These are phyloP conservation scores for Colletotrichum sp. DNA, from an alignment of 2,329 filamentous ascomycete genomes.

Conservation along the genomic window DNA sequence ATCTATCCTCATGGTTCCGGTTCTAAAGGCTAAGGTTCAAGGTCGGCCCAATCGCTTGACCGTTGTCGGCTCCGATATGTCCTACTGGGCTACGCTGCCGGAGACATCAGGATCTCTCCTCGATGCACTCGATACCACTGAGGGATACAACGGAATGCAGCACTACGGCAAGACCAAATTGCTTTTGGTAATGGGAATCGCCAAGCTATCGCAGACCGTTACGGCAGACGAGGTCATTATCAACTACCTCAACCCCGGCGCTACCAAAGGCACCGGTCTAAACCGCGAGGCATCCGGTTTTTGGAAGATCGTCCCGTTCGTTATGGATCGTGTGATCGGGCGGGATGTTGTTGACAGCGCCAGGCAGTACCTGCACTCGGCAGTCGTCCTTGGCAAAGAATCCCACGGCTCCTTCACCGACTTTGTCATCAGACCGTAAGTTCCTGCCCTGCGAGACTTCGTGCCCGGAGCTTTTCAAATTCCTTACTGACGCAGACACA, in stretches of 20 bases:
- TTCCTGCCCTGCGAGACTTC: not conserved
- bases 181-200: conserved; percentile 19
- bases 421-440: conserved; percentile 27
- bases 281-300: not conserved
- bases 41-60: conserved; percentile 24
- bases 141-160: not conserved
- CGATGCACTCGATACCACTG: not conserved
- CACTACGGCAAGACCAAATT: conserved; percentile 28
- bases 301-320: not conserved
- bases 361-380: conserved; percentile 25
- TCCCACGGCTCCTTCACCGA: conserved; percentile 27
- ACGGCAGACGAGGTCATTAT: conserved; percentile 24
- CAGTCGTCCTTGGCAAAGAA: conserved; percentile 23
- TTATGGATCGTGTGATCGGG: not conserved
- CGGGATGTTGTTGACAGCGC: conserved; percentile 21
- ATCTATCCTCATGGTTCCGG: conserved; percentile 36
- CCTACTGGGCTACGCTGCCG: conserved; percentile 22
- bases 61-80: conserved; percentile 31
- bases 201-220: conserved; percentile 21
- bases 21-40: conserved; percentile 28
- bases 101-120: conserved; percentile 14
- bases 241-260: conserved; percentile 26
- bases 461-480: not conserved
- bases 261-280: conserved; percentile 23
- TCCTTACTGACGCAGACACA: not conserved